Evolutionary conservation across 176 grass and related monocot genomes (phyloP).

Genomic region (Rhynchospora pubera): DNA sequence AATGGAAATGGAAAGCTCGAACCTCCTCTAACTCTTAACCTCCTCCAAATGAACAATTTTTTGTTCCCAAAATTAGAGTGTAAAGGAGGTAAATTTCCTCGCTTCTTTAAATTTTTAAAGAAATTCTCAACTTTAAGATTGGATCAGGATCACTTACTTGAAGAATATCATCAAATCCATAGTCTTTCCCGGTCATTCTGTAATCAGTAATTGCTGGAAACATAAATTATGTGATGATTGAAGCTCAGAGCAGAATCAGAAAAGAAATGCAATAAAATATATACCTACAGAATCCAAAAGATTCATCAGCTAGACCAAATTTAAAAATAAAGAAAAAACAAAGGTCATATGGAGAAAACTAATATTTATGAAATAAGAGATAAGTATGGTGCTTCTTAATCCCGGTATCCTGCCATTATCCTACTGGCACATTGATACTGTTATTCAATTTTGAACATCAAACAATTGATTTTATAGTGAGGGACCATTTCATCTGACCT

Average conservation of each 20-base stretch:
- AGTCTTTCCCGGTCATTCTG: slow-evolving; percentile 15
- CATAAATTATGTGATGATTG: neutral
- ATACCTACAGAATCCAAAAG: neutral
- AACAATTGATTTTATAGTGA: neutral
- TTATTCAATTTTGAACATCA: neutral
- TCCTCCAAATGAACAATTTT: too few relatives aligned
- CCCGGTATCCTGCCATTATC: neutral
- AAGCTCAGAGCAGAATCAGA: neutral
- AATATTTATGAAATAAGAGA: neutral
- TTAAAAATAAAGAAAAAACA: neutral
- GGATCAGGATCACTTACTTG: slow-evolving; percentile 4
- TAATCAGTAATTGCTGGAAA: slow-evolving; percentile 22
- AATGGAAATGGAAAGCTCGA: too few relatives aligned
- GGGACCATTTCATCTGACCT: neutral
- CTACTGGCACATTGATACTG: neutral
- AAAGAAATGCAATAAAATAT: neutral
- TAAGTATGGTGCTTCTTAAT: neutral
- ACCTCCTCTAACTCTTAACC: too few relatives aligned
- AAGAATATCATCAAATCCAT: slow-evolving; percentile 23
- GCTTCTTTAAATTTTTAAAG: neutral
- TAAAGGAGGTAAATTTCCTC: too few relatives aligned
- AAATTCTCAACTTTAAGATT: neutral
- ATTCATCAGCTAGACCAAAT: neutral
- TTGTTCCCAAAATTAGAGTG: too few relatives aligned
- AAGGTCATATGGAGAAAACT: neutral